These are phyloP conservation scores for Colletotrichum liriopes DNA, from an alignment of 2,329 filamentous ascomycete species.

Conservation along the genomic window DNA sequence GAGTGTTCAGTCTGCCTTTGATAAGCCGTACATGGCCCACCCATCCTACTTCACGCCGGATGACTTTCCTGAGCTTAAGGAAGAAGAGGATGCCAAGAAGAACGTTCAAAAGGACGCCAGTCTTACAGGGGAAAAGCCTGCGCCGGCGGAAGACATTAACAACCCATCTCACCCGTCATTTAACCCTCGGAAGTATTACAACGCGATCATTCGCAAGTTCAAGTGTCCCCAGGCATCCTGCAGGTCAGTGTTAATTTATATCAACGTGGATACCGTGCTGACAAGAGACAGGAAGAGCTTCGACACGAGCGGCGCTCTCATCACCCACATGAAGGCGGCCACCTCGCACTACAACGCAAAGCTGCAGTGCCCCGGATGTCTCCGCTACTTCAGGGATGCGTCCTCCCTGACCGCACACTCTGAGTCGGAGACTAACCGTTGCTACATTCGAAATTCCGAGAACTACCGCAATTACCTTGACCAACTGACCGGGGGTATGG, in stretches of 20 bases:
- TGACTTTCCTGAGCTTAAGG: conserved; percentile 35
- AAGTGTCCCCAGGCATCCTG: conserved; percentile 69
- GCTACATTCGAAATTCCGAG: conserved; percentile 60
- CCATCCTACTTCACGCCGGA: conserved; percentile 34
- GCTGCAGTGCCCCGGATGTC: conserved; percentile 64
- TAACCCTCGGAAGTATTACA: conserved; percentile 63
- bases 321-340: conserved; percentile 61
- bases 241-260: conserved; percentile 57
- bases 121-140: conserved; percentile 45
- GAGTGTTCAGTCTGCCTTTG: conserved; percentile 27
- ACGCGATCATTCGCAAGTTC: conserved; percentile 60
- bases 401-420: conserved; percentile 64
- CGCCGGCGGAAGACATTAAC: conserved; percentile 47
- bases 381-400: conserved; percentile 57
- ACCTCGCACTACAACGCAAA: conserved; percentile 54
- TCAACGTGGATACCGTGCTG: conserved; percentile 14
- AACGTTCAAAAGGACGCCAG: conserved; percentile 48
- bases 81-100: conserved; percentile 44
- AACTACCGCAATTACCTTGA: conserved; percentile 57
- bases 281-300: conserved; percentile 58
- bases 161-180: conserved; percentile 66
- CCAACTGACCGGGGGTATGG: conserved; percentile 57
- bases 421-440: conserved; percentile 60
- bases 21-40: conserved; percentile 37
- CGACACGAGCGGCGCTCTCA: conserved; percentile 50